Evolutionary conservation across 257 asterid genomes (phyloP).

Genomic region (Penstemon eatonii): DNA sequence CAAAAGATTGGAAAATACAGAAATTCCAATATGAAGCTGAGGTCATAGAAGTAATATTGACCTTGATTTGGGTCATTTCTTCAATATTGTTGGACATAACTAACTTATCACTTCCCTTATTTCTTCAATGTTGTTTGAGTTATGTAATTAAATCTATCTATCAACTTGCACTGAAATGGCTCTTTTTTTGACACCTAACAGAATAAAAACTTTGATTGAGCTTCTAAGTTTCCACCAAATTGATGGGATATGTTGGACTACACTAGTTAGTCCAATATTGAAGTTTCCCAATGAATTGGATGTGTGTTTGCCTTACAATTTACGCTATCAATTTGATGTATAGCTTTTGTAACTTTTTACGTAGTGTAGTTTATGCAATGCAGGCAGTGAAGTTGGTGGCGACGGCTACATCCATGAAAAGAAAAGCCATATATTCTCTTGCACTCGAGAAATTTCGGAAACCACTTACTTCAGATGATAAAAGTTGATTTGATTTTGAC

Average conservation of each 20-base stretch:
- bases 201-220: conserved; percentile 15
- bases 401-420: conserved; percentile 64
- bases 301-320: conserved; percentile 36
- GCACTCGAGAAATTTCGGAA: conserved; percentile 80
- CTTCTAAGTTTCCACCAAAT: conserved; percentile 34
- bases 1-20: background rate
- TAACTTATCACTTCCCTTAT: background rate
- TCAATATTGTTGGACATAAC: background rate
- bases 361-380: conserved; percentile 27
- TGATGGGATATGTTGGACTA: conserved; percentile 37
- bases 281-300: conserved; percentile 22
- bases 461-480: conserved; percentile 42
- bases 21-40: background rate
- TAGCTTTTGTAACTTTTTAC: conserved; percentile 10
- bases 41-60: conserved; percentile 5
- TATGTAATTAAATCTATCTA: background rate
- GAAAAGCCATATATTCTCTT: conserved; percentile 52
- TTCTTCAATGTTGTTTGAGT: too few relatives aligned
- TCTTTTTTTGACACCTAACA: conserved; percentile 21
- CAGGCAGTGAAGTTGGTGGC: conserved; percentile 97
- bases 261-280: conserved; percentile 25
- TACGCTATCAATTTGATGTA: conserved; percentile 29
- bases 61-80: background rate
- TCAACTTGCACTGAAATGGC: conserved; percentile 7
- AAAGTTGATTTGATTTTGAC: conserved; percentile 22